Evolutionary conservation across 2,329 filamentous ascomycete genomes (phyloP).

Genomic region (Botrytis hyacinthi): DNA sequence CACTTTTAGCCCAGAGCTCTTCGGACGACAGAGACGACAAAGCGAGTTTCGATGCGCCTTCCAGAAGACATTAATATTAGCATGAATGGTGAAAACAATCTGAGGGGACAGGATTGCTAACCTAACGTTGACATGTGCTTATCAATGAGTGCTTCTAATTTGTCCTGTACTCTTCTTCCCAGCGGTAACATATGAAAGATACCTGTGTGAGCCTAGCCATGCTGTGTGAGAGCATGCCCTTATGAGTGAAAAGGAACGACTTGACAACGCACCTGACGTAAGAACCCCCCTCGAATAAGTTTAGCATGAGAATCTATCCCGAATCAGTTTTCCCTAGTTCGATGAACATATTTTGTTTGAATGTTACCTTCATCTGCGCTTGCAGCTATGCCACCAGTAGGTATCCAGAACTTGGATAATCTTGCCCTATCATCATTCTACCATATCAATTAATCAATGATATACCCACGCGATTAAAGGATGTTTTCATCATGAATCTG

Average conservation of each 20-base stretch:
- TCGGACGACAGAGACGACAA: conserved; percentile 85
- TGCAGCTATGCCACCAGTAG: conserved; percentile 66
- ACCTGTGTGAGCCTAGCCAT: conserved; percentile 72
- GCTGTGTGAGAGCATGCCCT: not conserved
- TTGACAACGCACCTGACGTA: conserved; percentile 59
- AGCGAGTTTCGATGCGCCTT: conserved; percentile 75
- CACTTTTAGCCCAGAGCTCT: conserved; percentile 77
- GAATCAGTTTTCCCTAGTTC: conserved; percentile 5
- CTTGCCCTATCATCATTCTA: conserved; percentile 57
- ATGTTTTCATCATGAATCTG: not conserved
- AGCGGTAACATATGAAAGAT: conserved; percentile 91
- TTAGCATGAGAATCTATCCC: conserved; percentile 61
- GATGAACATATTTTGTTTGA: not conserved
- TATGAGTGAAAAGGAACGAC: not conserved
- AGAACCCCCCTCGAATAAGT: conserved; percentile 67
- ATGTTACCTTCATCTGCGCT: conserved; percentile 52
- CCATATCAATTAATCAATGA: conserved; percentile 34
- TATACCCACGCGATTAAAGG: not conserved
- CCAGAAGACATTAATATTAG: not conserved
- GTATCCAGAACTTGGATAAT: conserved; percentile 76
- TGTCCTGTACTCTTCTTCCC: conserved; percentile 82
- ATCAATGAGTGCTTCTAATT: conserved; percentile 81
- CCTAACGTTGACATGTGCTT: conserved; percentile 80
- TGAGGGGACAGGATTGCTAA: conserved; percentile 39
- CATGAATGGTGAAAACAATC: not conserved